These are phyloP conservation scores for Chrysoporthe deuterocubensis DNA, from an alignment of 2,329 filamentous ascomycete genomes.

Conservation along the genomic window DNA sequence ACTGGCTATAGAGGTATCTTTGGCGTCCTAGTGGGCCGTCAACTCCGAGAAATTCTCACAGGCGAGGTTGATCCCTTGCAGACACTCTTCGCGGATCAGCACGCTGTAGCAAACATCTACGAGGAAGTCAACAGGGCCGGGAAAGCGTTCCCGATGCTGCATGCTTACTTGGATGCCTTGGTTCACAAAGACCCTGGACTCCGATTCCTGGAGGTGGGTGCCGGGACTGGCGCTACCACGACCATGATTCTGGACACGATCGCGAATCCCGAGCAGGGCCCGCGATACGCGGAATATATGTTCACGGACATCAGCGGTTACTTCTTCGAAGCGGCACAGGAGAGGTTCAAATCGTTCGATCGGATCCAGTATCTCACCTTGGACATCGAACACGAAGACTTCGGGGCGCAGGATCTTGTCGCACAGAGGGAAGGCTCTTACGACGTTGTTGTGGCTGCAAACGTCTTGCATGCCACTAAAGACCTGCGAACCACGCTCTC, in stretches of 20 bases:
- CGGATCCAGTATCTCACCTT: neutral
- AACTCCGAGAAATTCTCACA: neutral
- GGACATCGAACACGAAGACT: slow-evolving; percentile 5
- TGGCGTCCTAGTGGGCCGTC: neutral
- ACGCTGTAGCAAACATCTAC: neutral
- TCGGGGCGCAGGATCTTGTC: neutral
- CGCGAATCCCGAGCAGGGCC: neutral
- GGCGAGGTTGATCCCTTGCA: neutral
- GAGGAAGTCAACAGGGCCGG: slow-evolving; percentile 1
- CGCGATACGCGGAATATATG: slow-evolving; percentile 5
- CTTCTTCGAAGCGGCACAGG: neutral
- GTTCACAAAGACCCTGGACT: slow-evolving; percentile 11
- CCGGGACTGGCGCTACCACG: neutral
- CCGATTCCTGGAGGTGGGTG: neutral
- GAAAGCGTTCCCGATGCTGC: slow-evolving; percentile 7
- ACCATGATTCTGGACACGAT: slow-evolving; percentile 4
- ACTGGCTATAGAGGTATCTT: neutral
- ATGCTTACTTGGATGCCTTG: neutral
- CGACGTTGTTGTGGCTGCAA: slow-evolving; percentile 39
- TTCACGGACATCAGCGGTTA: slow-evolving; percentile 4
- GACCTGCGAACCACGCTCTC: slow-evolving; percentile 30
- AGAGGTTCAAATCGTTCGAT: slow-evolving; percentile 3
- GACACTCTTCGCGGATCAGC: neutral
- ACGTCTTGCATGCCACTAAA: slow-evolving; percentile 37
- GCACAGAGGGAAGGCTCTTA: slow-evolving; percentile 25